Percentiles rank a stretch among this genome's conserved stretches.
phyloP scores from a whole-genome alignment of 257 asterid species.

The Nicotiana knightiana region DNA sequence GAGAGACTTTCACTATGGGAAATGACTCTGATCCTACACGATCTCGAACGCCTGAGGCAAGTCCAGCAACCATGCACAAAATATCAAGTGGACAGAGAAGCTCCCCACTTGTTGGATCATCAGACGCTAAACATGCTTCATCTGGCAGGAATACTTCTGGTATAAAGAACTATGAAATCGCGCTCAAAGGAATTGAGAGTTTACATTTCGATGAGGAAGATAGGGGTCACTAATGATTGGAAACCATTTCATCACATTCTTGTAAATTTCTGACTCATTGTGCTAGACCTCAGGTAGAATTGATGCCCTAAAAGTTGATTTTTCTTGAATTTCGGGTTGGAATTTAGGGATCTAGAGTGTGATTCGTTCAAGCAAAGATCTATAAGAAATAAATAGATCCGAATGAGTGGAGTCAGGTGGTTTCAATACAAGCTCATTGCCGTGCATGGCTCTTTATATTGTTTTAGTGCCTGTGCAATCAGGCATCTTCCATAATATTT shows the following conservation, averaged over 20 bases:
- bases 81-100: conserved; percentile 55
- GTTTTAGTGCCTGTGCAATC: background rate
- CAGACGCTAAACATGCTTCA: conserved; percentile 47
- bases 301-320: conserved; percentile 8
- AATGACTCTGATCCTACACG: conserved; percentile 72
- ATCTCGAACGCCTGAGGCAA: conserved; percentile 63
- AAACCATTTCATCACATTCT: conserved; percentile 2
- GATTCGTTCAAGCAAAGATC: conserved; percentile 17
- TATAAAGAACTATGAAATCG: conserved; percentile 55
- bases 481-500: background rate
- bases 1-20: conserved; percentile 46
- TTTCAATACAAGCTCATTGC: background rate
- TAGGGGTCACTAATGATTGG: conserved; percentile 27
- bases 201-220: conserved; percentile 60
- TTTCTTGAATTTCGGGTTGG: conserved; percentile 10
- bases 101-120: conserved; percentile 56
- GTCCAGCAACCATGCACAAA: conserved; percentile 57
- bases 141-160: conserved; percentile 44
- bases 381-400: conserved; percentile 15
- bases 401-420: background rate
- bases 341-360: conserved; percentile 20
- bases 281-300: conserved; percentile 16
- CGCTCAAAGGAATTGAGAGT: conserved; percentile 66
- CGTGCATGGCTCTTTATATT: background rate
- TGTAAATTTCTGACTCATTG: conserved; percentile 34